Conservation (phyloP, 345 rosid genomes). For the Rhodamnia rubescens region DNA sequence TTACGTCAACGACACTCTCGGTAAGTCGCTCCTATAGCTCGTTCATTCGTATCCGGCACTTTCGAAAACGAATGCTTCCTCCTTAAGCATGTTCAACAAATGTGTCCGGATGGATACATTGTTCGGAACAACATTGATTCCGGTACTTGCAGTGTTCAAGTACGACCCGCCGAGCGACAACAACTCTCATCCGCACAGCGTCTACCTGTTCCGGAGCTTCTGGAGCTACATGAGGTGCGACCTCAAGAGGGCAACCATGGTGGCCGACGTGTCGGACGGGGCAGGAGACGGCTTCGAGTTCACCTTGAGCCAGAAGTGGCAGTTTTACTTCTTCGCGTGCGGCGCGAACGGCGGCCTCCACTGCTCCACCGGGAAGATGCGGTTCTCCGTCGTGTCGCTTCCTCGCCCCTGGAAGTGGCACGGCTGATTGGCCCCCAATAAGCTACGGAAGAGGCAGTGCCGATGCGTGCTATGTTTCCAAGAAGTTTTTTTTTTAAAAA, state of each 20-base stretch:
- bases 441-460: not conserved
- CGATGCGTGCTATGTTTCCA: not conserved
- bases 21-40: conserved; percentile 5
- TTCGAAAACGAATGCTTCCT: not conserved
- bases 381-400: conserved; percentile 43
- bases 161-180: conserved; percentile 43
- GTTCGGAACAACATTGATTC: not conserved
- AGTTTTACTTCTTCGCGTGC: conserved; percentile 56
- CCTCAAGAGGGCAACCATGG: conserved; percentile 30
- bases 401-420: conserved; percentile 8
- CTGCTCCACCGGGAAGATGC: conserved; percentile 59
- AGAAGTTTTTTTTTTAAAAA: too few species aligned
- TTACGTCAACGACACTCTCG: conserved; percentile 51
- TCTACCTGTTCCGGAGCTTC: conserved; percentile 40
- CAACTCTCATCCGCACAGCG: conserved; percentile 42
- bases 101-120: not conserved
- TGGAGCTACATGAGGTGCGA: conserved; percentile 43
- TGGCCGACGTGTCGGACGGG: conserved; percentile 46
- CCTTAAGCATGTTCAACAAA: not conserved
- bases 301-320: conserved; percentile 20
- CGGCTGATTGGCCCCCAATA: not conserved
- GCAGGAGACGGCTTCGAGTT: conserved; percentile 52
- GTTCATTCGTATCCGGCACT: not conserved
- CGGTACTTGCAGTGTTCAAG: conserved; percentile 52
- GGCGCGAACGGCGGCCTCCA: conserved; percentile 52